phyloP scores from a whole-genome alignment of 2,329 filamentous ascomycete species.

The Xylariaceae sp. region DNA sequence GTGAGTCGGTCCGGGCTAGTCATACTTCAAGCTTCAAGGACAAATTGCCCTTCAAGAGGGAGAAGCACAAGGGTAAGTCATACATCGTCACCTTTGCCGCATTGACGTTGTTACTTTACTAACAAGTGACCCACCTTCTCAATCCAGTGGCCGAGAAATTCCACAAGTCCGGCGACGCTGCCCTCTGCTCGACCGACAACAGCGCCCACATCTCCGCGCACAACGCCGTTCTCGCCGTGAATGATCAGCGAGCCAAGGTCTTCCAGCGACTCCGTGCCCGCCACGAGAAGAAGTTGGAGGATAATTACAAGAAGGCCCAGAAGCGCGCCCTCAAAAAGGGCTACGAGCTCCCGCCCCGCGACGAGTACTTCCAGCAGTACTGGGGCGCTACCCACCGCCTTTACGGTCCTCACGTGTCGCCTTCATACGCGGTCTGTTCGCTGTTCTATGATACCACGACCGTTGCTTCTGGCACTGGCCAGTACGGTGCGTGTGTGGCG shows the following conservation, averaged over 20 bases:
- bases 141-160: conserved; percentile 38
- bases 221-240: conserved; percentile 51
- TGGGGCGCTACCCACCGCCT: conserved; percentile 51
- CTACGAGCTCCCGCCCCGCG: conserved; percentile 41
- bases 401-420: conserved; percentile 44
- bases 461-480: conserved; percentile 32
- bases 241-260: conserved; percentile 29
- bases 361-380: conserved; percentile 45
- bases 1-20: conserved; percentile 61
- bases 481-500: conserved; percentile 38
- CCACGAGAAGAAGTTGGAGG: conserved; percentile 40
- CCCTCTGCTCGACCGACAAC: conserved; percentile 49
- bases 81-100: neutral
- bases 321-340: conserved; percentile 47
- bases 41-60: conserved; percentile 41
- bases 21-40: conserved; percentile 45
- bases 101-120: neutral
- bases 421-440: conserved; percentile 21
- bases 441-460: conserved; percentile 33
- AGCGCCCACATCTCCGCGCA: conserved; percentile 69
- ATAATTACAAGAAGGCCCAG: conserved; percentile 51
- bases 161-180: conserved; percentile 43
- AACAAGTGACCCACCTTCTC: neutral
- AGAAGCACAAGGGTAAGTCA: conserved; percentile 37
- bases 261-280: conserved; percentile 34